A percentile compares a stretch with the other conserved stretches of the same genome.
Conservation (phyloP, 768 basidiomycete genomes). For the Kwoniella dejecticola region DNA sequence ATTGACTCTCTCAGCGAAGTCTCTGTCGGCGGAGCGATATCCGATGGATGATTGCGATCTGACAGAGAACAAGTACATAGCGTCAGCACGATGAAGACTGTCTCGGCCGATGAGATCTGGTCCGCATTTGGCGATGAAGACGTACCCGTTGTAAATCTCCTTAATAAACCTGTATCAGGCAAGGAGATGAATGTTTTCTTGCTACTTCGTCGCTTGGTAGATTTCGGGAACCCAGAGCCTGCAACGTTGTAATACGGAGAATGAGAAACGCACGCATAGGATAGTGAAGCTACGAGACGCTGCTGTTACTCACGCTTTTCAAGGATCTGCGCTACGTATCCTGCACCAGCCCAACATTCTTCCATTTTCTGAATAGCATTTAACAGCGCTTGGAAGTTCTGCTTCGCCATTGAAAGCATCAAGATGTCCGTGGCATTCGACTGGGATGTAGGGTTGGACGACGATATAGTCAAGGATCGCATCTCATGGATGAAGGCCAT, state of each 20-base stretch:
- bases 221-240: slow-evolving; percentile 33
- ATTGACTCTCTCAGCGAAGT: slow-evolving; percentile 47
- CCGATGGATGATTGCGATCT: slow-evolving; percentile 40
- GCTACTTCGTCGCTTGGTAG: slow-evolving; percentile 10
- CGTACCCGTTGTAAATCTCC: slow-evolving; percentile 42
- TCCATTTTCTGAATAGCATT: slow-evolving; percentile 41
- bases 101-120: too few species aligned
- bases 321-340: slow-evolving; percentile 33
- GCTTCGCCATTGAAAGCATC: slow-evolving; percentile 41
- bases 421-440: slow-evolving; percentile 40
- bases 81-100: too few species aligned
- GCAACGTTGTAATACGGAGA: background rate
- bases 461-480: slow-evolving; percentile 19
- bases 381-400: slow-evolving; percentile 43
- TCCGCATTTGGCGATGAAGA: too few species aligned
- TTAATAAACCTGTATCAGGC: slow-evolving; percentile 49
- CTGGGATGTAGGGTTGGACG: slow-evolving; percentile 1
- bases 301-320: slow-evolving; percentile 36
- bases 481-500: slow-evolving; percentile 50
- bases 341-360: slow-evolving; percentile 45
- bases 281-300: background rate
- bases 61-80: background rate
- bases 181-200: slow-evolving; percentile 51
- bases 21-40: slow-evolving; percentile 43
- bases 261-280: background rate